Conservation (phyloP, 345 rosid species). For the Populus deltoides region DNA sequence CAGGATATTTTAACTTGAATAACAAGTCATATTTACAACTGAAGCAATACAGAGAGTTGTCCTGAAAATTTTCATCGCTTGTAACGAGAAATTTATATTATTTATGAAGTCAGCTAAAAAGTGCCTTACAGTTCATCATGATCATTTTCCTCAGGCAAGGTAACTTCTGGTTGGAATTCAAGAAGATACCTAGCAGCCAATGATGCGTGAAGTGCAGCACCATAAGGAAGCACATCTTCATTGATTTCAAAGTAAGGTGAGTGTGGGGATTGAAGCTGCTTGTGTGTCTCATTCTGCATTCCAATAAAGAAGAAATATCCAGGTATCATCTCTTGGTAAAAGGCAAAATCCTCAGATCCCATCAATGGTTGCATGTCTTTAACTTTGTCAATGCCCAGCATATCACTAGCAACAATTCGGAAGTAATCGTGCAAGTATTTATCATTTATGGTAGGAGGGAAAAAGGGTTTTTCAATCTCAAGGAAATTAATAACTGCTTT, state of each 20-base stretch:
- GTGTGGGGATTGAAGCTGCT: conserved; percentile 40
- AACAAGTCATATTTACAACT: background rate
- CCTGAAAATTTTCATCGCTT: background rate
- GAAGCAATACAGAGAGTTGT: background rate
- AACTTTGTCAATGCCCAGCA: conserved; percentile 59
- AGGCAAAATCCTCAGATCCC: conserved; percentile 91
- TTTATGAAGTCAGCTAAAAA: background rate
- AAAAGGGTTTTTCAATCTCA: conserved; percentile 40
- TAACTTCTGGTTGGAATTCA: conserved; percentile 28
- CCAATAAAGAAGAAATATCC: conserved; percentile 73
- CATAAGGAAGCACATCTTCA: conserved; percentile 74
- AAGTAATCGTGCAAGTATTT: conserved; percentile 54
- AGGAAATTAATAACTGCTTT: conserved; percentile 60
- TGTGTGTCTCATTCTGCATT: conserved; percentile 47
- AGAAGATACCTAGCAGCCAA: conserved; percentile 64
- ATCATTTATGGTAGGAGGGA: conserved; percentile 69
- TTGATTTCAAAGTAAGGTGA: conserved; percentile 61
- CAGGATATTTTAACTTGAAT: background rate
- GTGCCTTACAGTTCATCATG: conserved; percentile 60
- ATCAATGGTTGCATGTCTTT: conserved; percentile 60
- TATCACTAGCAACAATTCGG: conserved; percentile 48
- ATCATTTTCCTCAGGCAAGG: conserved; percentile 18
- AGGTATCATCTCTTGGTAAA: conserved; percentile 71
- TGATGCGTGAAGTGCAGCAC: conserved; percentile 91
- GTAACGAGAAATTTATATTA: background rate